Percentiles rank a stretch among this genome's conserved stretches.
Evolutionary conservation across 495 filamentous ascomycete species (phyloP).

Genomic region (Tuber melanosporum): DNA sequence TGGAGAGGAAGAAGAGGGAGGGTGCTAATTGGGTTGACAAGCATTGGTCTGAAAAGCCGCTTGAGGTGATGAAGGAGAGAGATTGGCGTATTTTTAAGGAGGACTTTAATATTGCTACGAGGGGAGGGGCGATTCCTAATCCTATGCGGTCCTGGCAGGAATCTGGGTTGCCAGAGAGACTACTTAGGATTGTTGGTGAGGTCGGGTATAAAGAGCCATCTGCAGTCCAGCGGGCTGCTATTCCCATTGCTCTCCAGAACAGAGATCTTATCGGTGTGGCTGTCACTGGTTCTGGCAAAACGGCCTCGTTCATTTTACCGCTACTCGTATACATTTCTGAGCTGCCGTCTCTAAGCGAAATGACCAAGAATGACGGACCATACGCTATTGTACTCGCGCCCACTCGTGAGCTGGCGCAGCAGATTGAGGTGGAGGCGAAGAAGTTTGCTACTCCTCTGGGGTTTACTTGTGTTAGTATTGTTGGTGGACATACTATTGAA

Average conservation of each 20-base stretch:
- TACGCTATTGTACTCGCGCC: constrained; percentile 95
- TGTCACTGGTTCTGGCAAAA: constrained; percentile 98
- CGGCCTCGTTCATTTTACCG: constrained; percentile 88
- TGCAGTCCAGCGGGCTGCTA: constrained; percentile 85
- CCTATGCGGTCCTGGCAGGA: constrained; percentile 96
- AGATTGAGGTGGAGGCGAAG: constrained; percentile 90
- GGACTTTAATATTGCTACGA: constrained; percentile 94
- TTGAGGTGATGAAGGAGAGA: constrained; percentile 94
- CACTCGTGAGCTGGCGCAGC: constrained; percentile 96
- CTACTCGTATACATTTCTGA: constrained; percentile 95
- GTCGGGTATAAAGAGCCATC: constrained; percentile 94
- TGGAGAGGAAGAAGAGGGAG: constrained; percentile 73
- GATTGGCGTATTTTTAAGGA: constrained; percentile 99
- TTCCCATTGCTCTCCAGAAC: constrained; percentile 88
- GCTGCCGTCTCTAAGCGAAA: constrained; percentile 73
- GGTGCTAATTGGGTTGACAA: constrained; percentile 67
- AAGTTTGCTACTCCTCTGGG: constrained; percentile 89
- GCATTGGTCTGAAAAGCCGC: constrained; percentile 95
- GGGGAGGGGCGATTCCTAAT: constrained; percentile 82
- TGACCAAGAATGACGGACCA: constrained; percentile 89
- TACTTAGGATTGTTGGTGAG: constrained; percentile 74
- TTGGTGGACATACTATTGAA: constrained; percentile 91
- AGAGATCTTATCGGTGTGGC: constrained; percentile 96
- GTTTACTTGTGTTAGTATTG: constrained; percentile 93
- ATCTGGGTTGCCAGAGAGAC: constrained; percentile 66